Evolutionary conservation across 1,139 yeast genomes (phyloP).

Genomic region (Yamadazyma diospyri): DNA sequence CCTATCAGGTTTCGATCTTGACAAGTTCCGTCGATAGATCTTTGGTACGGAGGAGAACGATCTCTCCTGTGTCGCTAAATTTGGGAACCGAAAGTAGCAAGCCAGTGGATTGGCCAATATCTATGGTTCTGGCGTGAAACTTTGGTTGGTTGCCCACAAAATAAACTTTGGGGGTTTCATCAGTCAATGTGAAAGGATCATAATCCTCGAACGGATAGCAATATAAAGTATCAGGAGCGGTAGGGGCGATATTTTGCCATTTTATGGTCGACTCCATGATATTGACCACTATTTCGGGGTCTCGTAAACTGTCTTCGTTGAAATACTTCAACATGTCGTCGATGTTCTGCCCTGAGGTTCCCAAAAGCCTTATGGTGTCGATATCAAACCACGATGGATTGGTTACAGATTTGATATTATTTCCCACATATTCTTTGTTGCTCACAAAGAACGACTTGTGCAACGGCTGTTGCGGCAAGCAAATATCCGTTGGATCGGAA

Average conservation of each 20-base stretch:
- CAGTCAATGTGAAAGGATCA: conserved; percentile 74
- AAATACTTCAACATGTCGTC: conserved; percentile 71
- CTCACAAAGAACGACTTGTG: conserved; percentile 67
- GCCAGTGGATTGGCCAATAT: conserved; percentile 31
- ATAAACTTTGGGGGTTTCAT: conserved; percentile 80
- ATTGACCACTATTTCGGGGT: conserved; percentile 32
- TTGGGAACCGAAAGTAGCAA: conserved; percentile 68
- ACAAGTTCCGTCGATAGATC: conserved; percentile 53
- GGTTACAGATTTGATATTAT: conserved; percentile 47
- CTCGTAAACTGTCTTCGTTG: conserved; percentile 18
- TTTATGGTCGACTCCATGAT: conserved; percentile 65
- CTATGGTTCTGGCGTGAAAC: conserved; percentile 40
- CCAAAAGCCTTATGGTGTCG: conserved; percentile 56
- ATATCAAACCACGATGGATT: conserved; percentile 73
- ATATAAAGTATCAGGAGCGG: conserved; percentile 94
- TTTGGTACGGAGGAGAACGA: conserved; percentile 62
- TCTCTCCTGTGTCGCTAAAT: conserved; percentile 61
- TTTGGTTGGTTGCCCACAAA: conserved; percentile 79
- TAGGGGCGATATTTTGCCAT: conserved; percentile 90
- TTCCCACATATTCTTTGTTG: conserved; percentile 42
- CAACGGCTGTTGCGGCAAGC: conserved; percentile 87
- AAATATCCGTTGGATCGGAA: conserved; percentile 75
- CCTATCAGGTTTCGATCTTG: conserved; percentile 10
- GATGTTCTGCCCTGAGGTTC: conserved; percentile 82
- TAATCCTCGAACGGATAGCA: conserved; percentile 77